phyloP scores from a whole-genome alignment of 306 rosid species.

The Cicer pinnatifidum region DNA sequence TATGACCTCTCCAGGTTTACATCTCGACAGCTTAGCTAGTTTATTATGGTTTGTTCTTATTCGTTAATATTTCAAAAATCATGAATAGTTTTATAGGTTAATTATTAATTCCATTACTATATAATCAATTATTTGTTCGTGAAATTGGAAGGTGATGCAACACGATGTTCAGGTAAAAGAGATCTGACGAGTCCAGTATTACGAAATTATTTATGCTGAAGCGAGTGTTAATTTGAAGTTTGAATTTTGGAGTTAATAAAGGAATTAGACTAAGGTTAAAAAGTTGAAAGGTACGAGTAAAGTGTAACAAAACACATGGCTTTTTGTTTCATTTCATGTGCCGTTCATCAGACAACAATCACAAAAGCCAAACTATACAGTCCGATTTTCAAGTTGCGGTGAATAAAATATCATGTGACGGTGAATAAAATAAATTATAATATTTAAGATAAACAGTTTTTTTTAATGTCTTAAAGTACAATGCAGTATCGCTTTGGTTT shows the following conservation, averaged over 20 bases:
- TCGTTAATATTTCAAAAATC: background rate
- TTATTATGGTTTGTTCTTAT: slow-evolving; percentile 37
- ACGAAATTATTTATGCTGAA: background rate
- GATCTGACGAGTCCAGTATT: background rate
- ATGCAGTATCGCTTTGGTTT: no score
- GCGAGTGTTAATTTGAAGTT: background rate
- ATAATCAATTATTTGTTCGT: background rate
- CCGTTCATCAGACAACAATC: slow-evolving; percentile 50
- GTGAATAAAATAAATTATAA: no score
- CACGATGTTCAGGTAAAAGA: no score
- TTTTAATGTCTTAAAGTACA: no score
- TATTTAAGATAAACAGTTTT: no score
- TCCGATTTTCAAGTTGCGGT: background rate
- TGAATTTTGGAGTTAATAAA: slow-evolving; percentile 22
- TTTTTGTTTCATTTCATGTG: slow-evolving; percentile 47
- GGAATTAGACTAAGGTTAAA: slow-evolving; percentile 34
- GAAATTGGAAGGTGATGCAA: slow-evolving; percentile 13
- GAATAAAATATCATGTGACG: background rate
- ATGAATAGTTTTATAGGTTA: background rate
- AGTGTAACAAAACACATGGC: slow-evolving; percentile 52
- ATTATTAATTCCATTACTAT: no score
- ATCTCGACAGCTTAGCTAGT: slow-evolving; percentile 47
- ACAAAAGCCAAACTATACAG: slow-evolving; percentile 50
- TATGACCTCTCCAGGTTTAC: slow-evolving; percentile 45
- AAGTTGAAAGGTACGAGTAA: slow-evolving; percentile 34